Evolutionary conservation across 371 early-diverging fungal species (phyloP).

Genomic region (Rhizopus sp.): DNA sequence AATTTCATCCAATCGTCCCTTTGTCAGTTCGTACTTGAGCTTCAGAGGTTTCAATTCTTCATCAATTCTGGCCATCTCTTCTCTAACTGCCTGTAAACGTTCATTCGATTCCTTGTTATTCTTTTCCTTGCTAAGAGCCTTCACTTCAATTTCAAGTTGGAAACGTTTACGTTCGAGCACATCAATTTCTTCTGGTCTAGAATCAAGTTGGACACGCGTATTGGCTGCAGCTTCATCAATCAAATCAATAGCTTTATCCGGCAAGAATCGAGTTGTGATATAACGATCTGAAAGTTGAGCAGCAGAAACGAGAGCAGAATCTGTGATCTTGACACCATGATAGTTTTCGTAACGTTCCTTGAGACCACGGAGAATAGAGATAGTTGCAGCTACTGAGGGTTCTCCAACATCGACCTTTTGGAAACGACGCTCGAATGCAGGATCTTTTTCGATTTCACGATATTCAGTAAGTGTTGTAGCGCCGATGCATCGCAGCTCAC

Average conservation of each 20-base stretch:
- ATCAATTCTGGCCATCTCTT: constrained; percentile 80
- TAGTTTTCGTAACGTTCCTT: constrained; percentile 84
- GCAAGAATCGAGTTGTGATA: constrained; percentile 76
- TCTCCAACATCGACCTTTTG: constrained; percentile 82
- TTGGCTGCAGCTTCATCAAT: constrained; percentile 95
- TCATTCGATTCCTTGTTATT: constrained; percentile 76
- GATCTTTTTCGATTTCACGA: constrained; percentile 83
- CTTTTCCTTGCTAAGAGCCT: constrained; percentile 92
- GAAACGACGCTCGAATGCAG: constrained; percentile 92
- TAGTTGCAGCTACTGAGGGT: constrained; percentile 79
- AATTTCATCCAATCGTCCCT: constrained; percentile 84
- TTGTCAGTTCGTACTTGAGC: constrained; percentile 83
- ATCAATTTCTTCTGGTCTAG: constrained; percentile 95
- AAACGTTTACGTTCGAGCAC: constrained; percentile 85
- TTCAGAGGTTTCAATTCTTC: constrained; percentile 91
- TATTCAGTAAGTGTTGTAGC: constrained; percentile 92
- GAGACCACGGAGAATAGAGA: constrained; percentile 86
- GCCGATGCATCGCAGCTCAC: constrained; percentile 85
- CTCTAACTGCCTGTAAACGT: constrained; percentile 76
- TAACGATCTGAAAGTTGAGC: constrained; percentile 80
- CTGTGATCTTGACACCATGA: constrained; percentile 85
- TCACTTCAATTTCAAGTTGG: constrained; percentile 95
- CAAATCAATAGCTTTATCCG: constrained; percentile 89
- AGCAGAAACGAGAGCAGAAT: constrained; percentile 81
- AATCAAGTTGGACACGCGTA: constrained; percentile 92